Conservation (phyloP, 495 filamentous ascomycete species). For the Bacidia rubella region DNA sequence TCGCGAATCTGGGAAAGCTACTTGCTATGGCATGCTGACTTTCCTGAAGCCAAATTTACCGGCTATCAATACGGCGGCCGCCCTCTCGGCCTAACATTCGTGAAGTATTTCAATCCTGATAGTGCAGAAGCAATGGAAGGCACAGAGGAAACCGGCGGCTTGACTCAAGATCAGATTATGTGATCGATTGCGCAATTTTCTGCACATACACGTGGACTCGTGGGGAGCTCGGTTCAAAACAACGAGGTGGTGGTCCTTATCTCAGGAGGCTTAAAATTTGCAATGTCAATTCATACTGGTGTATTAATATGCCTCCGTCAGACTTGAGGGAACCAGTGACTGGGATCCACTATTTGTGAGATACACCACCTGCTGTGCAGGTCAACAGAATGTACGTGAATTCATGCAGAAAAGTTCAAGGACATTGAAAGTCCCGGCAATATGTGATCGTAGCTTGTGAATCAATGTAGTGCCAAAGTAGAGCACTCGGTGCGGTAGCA, state of each 20-base stretch:
- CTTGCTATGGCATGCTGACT: conserved; percentile 14
- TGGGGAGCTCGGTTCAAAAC: conserved; percentile 1
- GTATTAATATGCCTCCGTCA: neutral
- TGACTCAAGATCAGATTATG: conserved; percentile 98
- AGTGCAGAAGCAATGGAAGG: conserved; percentile 69
- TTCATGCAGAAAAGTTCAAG: too few relatives aligned
- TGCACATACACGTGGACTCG: neutral
- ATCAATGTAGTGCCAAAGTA: too few relatives aligned
- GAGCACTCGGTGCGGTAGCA: too few relatives aligned
- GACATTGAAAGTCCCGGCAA: too few relatives aligned
- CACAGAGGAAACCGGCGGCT: conserved; percentile 49
- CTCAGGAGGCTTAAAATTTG: conserved; percentile 6
- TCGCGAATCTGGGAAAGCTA: neutral
- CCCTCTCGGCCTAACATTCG: conserved; percentile 80
- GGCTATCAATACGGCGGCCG: conserved; percentile 95
- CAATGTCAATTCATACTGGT: neutral
- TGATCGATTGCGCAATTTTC: conserved; percentile 33
- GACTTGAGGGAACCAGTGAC: too few relatives aligned
- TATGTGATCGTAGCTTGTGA: too few relatives aligned
- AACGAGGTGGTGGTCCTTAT: neutral
- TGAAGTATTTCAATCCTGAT: conserved; percentile 65
- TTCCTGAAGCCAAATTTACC: conserved; percentile 67
- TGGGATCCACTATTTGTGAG: neutral
- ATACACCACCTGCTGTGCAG: neutral
- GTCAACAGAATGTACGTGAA: neutral